Conservation (phyloP, 208 protist genomes). For the Phytomonas sp. region DNA sequence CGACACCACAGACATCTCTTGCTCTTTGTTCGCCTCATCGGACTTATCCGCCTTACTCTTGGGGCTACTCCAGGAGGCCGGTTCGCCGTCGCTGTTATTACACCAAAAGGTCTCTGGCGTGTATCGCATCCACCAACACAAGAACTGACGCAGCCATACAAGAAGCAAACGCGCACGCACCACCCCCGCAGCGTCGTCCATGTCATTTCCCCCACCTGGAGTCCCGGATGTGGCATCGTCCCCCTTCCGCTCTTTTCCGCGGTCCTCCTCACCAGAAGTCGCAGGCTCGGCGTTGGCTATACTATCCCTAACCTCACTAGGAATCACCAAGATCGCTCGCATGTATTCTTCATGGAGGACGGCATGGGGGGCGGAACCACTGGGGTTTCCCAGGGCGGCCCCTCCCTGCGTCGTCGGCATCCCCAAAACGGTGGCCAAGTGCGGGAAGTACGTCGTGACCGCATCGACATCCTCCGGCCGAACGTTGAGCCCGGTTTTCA, state of each 20-base stretch:
- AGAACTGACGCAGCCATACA: not conserved
- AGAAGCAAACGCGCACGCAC: not conserved
- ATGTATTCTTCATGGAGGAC: not conserved
- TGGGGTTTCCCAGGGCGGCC: not conserved
- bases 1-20: not conserved
- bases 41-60: not conserved
- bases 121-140: not conserved
- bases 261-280: not conserved
- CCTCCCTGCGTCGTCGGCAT: not conserved
- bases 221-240: not conserved
- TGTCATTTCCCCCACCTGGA: not conserved
- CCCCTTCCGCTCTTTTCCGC: not conserved
- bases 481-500: not conserved
- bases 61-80: not conserved
- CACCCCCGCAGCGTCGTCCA: not conserved
- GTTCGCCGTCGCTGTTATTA: not conserved
- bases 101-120: not conserved
- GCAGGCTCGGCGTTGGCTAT: not conserved
- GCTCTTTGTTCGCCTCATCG: not conserved
- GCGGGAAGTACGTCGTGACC: not conserved
- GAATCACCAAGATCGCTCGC: not conserved
- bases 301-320: not conserved
- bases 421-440: not conserved
- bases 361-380: not conserved
- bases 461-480: not conserved